Evolutionary conservation across 495 filamentous ascomycete species (phyloP), one percentile per base, ranked within the genome.

Genomic region (Chaetomium tenue): DNA sequence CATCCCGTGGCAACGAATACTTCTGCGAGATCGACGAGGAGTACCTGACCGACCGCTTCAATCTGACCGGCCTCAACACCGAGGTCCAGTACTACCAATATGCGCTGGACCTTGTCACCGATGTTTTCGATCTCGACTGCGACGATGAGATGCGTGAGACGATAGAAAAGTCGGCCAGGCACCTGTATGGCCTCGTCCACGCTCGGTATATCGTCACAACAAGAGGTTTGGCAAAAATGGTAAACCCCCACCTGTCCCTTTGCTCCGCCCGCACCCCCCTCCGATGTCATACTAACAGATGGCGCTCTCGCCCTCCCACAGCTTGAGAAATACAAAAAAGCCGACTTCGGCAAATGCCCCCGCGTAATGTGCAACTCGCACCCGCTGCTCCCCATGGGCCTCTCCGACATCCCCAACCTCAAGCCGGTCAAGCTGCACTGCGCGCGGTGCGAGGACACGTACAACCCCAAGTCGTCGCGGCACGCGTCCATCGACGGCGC

Each of bases 11-110:
- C 64, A 97, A 99, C 78, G 94, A 99, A 74, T 99, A 99, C 77
- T 99, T 97, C 68, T 99, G 94, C 83, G 94, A 99, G 71, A 97
- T 99, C 64, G 94, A 99, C 75, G 94, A 99, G 75, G 94, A 99
- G 66, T 99, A 99, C 74, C 82, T 99, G 20, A 98, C 93, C 57
- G 94, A 99, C 75, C 89, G 94, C 47, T 99, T 99, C 83, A 99
- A 99, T 76, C 82, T 99, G 39, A 99, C 94, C 13, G 94, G 93
- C 48, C 85, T 99, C 39, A 97, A 98, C 75, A 91, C 92, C 39
- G 94, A 99, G 74, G 94, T 99, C 6, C 89, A 94, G 64, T 96
- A 98, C 82, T 99, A 99, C 72, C 93, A 99, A 75, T 95, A 98
- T 84, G 95, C 94, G 13, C 85, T 99, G 30, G 94, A 99, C 73